These are phyloP conservation scores for Xanthoconium stramineum DNA, from an alignment of 768 basidiomycete species.

Conservation along the genomic window DNA sequence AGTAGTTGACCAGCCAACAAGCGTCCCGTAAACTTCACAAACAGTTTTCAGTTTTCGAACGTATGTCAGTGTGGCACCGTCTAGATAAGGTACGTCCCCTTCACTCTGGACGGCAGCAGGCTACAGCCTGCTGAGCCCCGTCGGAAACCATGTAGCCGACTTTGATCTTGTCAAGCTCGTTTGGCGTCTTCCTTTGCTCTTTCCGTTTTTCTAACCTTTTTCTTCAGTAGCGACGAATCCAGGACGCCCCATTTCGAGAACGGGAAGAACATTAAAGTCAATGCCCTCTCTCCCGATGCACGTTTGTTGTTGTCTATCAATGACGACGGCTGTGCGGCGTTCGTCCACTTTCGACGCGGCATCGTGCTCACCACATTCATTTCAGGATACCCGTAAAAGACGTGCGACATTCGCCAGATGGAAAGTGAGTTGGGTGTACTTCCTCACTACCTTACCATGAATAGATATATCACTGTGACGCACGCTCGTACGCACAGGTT, in stretches of 20 bases:
- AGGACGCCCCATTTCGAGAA: conserved; percentile 94
- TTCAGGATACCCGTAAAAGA: conserved; percentile 86
- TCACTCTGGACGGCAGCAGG: conserved; percentile 93
- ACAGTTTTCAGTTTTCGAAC: conserved; percentile 83
- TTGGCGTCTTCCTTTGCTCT: neutral
- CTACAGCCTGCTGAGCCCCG: conserved; percentile 87
- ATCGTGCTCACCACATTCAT: conserved; percentile 88
- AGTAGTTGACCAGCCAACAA: conserved; percentile 32
- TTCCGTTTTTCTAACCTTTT: neutral
- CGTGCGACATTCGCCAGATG: conserved; percentile 89
- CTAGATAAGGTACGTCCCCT: conserved; percentile 82
- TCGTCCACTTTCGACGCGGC: conserved; percentile 85
- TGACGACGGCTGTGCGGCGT: conserved; percentile 90
- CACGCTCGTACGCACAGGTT: conserved; percentile 88
- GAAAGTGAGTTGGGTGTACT: conserved; percentile 45
- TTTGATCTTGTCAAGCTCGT: conserved; percentile 99
- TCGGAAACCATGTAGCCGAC: conserved; percentile 93
- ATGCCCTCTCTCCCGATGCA: conserved; percentile 88
- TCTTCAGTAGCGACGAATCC: conserved; percentile 82
- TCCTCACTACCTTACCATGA: neutral
- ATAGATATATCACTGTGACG: conserved; percentile 87
- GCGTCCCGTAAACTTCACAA: conserved; percentile 4
- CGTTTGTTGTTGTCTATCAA: conserved; percentile 90
- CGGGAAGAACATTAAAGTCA: conserved; percentile 84
- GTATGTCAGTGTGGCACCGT: conserved; percentile 72